A percentile compares a stretch with the other conserved stretches of the same genome.
phyloP scores from a whole-genome alignment of 306 rosid species.

The Medicago ruthenica region DNA sequence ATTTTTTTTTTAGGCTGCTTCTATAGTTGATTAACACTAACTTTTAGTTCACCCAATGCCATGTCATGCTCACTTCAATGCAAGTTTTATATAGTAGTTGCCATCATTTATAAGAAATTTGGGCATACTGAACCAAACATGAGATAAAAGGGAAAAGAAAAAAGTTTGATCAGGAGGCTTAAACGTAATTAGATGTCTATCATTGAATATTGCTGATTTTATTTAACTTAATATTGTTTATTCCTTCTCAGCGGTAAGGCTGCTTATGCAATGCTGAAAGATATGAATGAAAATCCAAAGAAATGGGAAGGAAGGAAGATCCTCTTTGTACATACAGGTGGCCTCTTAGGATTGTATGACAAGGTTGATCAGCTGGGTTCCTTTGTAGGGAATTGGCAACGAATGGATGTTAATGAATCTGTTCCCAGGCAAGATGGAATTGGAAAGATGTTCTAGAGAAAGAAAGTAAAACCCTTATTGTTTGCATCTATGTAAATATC shows the following conservation, averaged over 20 bases:
- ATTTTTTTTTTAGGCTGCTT: no score
- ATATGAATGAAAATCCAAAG: constrained; percentile 73
- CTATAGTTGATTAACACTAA: no score
- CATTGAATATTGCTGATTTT: constrained; percentile 31
- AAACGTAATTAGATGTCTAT: constrained; percentile 15
- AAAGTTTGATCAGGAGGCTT: background rate
- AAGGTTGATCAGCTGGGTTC: constrained; percentile 80
- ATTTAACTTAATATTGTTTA: constrained; percentile 23
- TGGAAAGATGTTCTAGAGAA: constrained; percentile 80
- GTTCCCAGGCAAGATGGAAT: constrained; percentile 75
- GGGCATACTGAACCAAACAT: background rate
- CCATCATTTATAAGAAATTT: no score
- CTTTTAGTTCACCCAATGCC: no score
- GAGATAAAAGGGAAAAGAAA: background rate
- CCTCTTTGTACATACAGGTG: constrained; percentile 94
- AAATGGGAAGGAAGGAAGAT: constrained; percentile 96
- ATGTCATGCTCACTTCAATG: no score
- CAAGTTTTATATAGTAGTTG: no score
- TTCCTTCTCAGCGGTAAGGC: constrained; percentile 79
- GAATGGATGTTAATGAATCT: constrained; percentile 77
- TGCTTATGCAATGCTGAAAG: constrained; percentile 74
- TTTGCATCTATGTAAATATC: constrained; percentile 6
- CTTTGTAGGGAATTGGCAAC: constrained; percentile 69
- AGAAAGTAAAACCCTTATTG: constrained; percentile 30
- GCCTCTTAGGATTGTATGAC: constrained; percentile 87